Evolutionary conservation across 208 protist genomes (phyloP).

Genomic region (Porcisia hertigi): DNA sequence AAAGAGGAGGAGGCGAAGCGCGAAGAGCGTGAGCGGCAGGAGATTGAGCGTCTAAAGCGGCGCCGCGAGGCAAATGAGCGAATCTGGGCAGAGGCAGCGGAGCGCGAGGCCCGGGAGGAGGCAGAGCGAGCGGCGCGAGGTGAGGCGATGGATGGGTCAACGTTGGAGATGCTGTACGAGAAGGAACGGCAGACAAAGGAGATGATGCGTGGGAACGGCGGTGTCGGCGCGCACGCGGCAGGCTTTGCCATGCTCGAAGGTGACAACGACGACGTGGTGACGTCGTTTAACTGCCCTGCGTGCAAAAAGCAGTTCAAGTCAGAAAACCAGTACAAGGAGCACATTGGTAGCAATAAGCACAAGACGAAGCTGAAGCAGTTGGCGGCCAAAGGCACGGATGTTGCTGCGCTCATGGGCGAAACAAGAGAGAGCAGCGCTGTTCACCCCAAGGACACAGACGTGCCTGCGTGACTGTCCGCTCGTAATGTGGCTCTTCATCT

Average conservation of each 20-base stretch:
- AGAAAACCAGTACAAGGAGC: slow-evolving; percentile 83
- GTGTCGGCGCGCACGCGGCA: slow-evolving; percentile 35
- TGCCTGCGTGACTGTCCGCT: background rate
- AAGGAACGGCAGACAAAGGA: slow-evolving; percentile 73
- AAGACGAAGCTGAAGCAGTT: slow-evolving; percentile 88
- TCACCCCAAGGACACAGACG: background rate
- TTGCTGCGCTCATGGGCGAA: slow-evolving; percentile 69
- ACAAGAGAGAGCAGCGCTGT: slow-evolving; percentile 11
- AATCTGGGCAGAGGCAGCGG: slow-evolving; percentile 80
- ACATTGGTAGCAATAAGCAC: slow-evolving; percentile 89
- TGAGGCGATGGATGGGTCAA: slow-evolving; percentile 74
- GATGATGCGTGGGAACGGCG: slow-evolving; percentile 49
- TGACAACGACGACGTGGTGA: slow-evolving; percentile 23
- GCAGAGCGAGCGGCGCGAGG: slow-evolving; percentile 66
- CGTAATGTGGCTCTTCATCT: background rate
- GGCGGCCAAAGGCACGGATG: slow-evolving; percentile 74
- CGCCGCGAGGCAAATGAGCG: slow-evolving; percentile 78
- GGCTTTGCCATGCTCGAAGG: slow-evolving; percentile 78
- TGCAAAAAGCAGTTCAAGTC: slow-evolving; percentile 91
- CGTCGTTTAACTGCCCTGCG: slow-evolving; percentile 69
- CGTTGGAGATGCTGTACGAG: slow-evolving; percentile 86
- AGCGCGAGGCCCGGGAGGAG: slow-evolving; percentile 80
- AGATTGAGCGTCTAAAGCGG: slow-evolving; percentile 54
- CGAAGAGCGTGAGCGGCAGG: slow-evolving; percentile 55
- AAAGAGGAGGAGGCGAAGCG: slow-evolving; percentile 61